A percentile compares a stretch with the other conserved stretches of the same genome.
phyloP scores from a whole-genome alignment of 2,329 filamentous ascomycete genomes.

The Phialophora macrospora region DNA sequence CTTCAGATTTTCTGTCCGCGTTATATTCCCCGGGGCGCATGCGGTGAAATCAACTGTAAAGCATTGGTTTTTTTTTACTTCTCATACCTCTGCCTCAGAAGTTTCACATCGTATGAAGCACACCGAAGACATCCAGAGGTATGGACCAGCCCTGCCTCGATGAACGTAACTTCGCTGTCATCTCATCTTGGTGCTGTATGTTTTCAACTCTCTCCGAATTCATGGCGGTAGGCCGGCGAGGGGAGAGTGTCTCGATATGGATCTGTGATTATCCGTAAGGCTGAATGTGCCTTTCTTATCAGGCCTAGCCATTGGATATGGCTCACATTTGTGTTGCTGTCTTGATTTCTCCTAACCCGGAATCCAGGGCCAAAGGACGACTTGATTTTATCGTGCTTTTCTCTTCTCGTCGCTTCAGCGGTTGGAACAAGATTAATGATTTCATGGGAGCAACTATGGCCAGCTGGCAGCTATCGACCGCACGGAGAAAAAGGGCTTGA shows the following conservation, averaged over 20 bases:
- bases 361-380: neutral
- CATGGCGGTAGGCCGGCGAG: neutral
- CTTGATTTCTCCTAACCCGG: neutral
- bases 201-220: neutral
- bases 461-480: neutral
- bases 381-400: neutral
- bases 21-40: neutral
- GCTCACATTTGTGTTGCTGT: neutral
- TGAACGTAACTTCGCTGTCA: too few relatives aligned
- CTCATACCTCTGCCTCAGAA: neutral
- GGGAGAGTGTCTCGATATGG: neutral
- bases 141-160: neutral
- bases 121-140: neutral
- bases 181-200: neutral
- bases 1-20: neutral
- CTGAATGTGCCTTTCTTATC: neutral
- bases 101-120: neutral
- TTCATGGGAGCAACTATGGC: neutral
- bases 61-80: neutral
- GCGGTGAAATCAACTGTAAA: neutral
- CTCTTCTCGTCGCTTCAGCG: neutral
- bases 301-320: neutral
- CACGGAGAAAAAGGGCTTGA: slow-evolving; percentile 9
- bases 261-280: neutral
- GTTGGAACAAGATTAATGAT: neutral